Evolutionary conservation across 2,329 filamentous ascomycete species (phyloP), one percentile per base, ranked within the genome.

Genomic region (Nannizziopsis arthrosporioides): DNA sequence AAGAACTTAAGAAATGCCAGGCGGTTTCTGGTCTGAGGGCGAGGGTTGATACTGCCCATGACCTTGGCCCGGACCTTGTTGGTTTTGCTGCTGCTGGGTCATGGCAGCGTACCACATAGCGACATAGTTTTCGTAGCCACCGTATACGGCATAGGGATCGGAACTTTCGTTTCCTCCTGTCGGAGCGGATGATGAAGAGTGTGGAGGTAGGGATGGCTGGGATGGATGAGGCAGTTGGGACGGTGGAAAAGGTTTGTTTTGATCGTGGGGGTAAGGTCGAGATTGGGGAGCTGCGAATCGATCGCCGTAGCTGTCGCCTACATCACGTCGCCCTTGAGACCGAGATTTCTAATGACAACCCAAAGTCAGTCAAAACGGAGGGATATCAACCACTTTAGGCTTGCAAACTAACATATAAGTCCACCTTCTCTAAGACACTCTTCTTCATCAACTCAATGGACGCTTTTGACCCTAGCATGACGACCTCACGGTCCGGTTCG

Each of bases 371-470:
- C 10, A 15, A 31, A n/a, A 38, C 14, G 3, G 4, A 38, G 18
- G 42, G 10, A 31, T 11, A 19, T n/a, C 18, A 6, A 31, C 10
- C 2, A 48, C 15, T 34, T 47, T 4, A 27, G 3, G 19, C 5
- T 17, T 36, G 10, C 8, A 17, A 44, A 76, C 82, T 69, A 77
- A 89, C 82, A 64, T 90, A 86, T 61, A 85, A 83, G 53, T 94
- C 86, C 42, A 94, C 86, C 68, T 94, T 94, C 57, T 94, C 88
- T 64, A 87, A 85, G 53, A 94, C 94, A 38, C 85, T 84, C 57
- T 74, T 74, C 70, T 93, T 93, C 32, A 89, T 89, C 55, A 80
- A 78, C 45, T 79, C 78, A 60, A 94, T 92, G 47, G 85, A 80
- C 57, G 86, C 82, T 39, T 78, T 77, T 34, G 77, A 78, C 53